Evolutionary conservation across 2,329 filamentous ascomycete species (phyloP).

Genomic region (Simplicillium sp.): DNA sequence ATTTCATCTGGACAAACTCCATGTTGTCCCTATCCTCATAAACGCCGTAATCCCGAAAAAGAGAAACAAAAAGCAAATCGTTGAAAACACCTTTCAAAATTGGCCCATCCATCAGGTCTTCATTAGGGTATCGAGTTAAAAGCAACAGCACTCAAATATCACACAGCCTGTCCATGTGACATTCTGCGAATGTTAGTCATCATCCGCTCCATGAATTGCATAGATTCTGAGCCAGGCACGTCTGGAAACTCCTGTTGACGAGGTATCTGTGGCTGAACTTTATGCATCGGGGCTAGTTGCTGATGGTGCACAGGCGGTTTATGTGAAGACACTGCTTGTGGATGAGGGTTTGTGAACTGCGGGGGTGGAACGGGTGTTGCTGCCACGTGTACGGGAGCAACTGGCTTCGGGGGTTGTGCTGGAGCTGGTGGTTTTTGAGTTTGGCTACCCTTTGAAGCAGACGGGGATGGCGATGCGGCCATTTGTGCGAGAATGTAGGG

Average conservation of each 20-base stretch:
- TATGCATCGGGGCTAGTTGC: conserved; percentile 2
- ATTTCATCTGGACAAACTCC: neutral
- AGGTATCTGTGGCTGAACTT: conserved; percentile 8
- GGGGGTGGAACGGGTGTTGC: conserved; percentile 23
- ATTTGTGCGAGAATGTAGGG: conserved; percentile 27
- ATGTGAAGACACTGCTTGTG: neutral
- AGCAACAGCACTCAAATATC: too few species aligned
- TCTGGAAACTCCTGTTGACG: conserved; percentile 26
- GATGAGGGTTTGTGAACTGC: conserved; percentile 5
- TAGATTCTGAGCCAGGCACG: conserved; percentile 32
- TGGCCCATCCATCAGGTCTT: too few species aligned
- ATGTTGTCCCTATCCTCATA: neutral
- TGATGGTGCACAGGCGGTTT: neutral
- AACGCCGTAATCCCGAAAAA: neutral
- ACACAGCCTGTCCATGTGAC: neutral
- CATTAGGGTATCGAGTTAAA: too few species aligned
- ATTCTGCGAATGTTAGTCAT: conserved; percentile 38
- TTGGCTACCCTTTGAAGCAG: neutral
- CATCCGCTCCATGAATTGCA: conserved; percentile 41
- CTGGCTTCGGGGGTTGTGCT: neutral
- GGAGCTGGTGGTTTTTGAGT: neutral
- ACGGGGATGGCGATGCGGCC: neutral
- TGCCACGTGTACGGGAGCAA: conserved; percentile 11
- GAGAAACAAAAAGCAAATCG: neutral
- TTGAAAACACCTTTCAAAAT: too few species aligned